Conservation (phyloP, 139 green algal species). For the Astrephomene gubernaculifera region DNA sequence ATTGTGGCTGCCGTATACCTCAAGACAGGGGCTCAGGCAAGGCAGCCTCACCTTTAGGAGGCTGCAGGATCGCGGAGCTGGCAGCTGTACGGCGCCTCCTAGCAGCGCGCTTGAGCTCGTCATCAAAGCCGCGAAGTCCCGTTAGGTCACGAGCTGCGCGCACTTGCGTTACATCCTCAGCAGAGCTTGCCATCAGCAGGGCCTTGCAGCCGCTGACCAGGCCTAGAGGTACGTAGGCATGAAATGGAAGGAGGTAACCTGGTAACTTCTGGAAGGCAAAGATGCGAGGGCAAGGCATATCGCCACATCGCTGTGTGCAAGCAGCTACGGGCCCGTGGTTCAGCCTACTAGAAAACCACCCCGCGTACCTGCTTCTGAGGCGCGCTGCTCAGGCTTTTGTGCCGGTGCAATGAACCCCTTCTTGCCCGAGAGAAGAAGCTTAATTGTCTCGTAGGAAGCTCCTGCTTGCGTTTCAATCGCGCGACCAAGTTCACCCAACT, state of each 20-base stretch:
- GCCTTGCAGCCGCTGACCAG: conserved; percentile 25
- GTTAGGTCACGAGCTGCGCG: conserved; percentile 43
- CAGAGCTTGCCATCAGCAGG: conserved; percentile 56
- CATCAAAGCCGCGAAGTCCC: conserved; percentile 67
- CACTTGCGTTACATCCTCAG: conserved; percentile 53
- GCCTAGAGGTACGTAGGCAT: too few relatives aligned
- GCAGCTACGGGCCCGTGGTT: background rate
- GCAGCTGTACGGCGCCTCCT: conserved; percentile 15
- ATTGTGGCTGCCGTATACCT: too few relatives aligned
- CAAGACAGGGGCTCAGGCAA: background rate
- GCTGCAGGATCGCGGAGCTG: background rate
- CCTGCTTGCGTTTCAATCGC: background rate
- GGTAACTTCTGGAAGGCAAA: background rate
- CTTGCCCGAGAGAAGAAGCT: background rate
- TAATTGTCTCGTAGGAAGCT: background rate
- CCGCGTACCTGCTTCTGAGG: conserved; percentile 5
- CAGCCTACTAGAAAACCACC: background rate
- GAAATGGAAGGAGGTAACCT: too few relatives aligned
- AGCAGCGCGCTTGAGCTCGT: conserved; percentile 63
- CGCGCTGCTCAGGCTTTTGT: background rate
- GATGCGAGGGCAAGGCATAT: background rate
- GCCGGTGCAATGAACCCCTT: conserved; percentile 14
- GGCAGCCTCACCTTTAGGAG: background rate
- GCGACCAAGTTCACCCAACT: background rate
- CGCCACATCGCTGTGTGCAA: background rate